Evolutionary conservation across 805 yeast species (phyloP), one percentile per base, ranked within the genome.

Genomic region (Dipodascus geniculatus): DNA sequence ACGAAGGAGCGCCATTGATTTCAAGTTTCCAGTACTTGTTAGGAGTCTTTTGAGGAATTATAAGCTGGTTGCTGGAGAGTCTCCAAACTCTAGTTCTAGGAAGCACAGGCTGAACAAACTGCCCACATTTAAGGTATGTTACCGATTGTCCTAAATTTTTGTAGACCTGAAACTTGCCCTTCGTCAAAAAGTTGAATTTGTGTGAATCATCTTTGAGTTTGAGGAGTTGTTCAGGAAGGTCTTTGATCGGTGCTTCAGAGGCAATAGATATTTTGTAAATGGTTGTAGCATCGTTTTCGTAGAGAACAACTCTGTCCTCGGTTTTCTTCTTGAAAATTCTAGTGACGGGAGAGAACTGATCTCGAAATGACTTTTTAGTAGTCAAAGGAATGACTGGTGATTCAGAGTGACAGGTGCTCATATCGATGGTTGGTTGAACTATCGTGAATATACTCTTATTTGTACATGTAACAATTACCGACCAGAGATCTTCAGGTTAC

Each of bases 101-200:
- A 52, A 87, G 68, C 14, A 87, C 76, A 2, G 96, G 95, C 62
- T 85, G 85, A 1, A 85, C 77, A 42, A 87, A 78, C 3, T 80
- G 72, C 0, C 86, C 89, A 67, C 88, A 83, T 11, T 80, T 77
- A 44, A 83, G 62, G 63, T 82, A 83, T 1, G 82, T 76, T 6
- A 81, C 82, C 55, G 71, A 74, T 19, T 80, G 78, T 55, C 75
- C 76, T 58, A 78, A 80, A 23, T 82, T 68, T 62, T 79, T 81
- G 58, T 79, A 83, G 1, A 83, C 69, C 59, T 80, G 80, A 52
- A 83, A 73, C 48, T 66, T 70, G 1, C 89, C 89, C 55, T 78
- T 80, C 0, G 84, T 81, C 24, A 83, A 61, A 38, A 17, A 16
- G 6, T 14, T 17, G 20, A 38, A 17, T 16, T 38, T 38, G 19